phyloP scores from a whole-genome alignment of 23 red algal species.

The Gracilaria domingensis region DNA sequence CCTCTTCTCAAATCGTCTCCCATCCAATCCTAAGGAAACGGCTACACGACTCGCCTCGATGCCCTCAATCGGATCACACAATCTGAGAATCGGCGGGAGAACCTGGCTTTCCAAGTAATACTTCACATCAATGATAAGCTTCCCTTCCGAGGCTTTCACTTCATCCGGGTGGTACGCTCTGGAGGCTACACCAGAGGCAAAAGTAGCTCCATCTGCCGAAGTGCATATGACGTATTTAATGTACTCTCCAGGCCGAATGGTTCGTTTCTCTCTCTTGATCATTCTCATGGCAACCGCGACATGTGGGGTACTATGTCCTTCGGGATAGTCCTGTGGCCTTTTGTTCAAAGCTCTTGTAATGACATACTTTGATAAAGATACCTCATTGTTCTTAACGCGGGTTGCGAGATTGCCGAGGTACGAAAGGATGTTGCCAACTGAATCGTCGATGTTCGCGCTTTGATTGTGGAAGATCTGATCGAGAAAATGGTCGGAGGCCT shows the following conservation, averaged over 20 bases:
- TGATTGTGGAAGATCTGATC: slow-evolving; percentile 64
- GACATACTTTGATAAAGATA: slow-evolving; percentile 79
- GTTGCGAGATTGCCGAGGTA: slow-evolving; percentile 45
- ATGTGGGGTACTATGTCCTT: slow-evolving; percentile 81
- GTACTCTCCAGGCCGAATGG: slow-evolving; percentile 76
- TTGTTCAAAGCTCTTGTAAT: slow-evolving; percentile 92
- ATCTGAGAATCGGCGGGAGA: slow-evolving; percentile 79
- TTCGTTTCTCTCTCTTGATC: slow-evolving; percentile 49
- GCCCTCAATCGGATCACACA: slow-evolving; percentile 86
- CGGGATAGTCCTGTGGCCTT: slow-evolving; percentile 81
- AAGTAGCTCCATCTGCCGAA: neutral
- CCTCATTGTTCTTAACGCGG: slow-evolving; percentile 65
- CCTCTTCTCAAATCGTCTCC: slow-evolving; percentile 53
- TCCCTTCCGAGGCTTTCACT: slow-evolving; percentile 59
- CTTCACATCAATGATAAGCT: slow-evolving; percentile 74
- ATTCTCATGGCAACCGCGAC: slow-evolving; percentile 94
- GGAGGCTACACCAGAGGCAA: slow-evolving; percentile 50
- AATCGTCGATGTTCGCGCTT: slow-evolving; percentile 58
- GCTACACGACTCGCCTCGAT: slow-evolving; percentile 83
- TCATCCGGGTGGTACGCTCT: slow-evolving; percentile 93
- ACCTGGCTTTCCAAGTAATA: slow-evolving; percentile 96
- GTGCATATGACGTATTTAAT: slow-evolving; percentile 94
- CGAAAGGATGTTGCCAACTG: slow-evolving; percentile 74
- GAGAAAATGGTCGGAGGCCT: slow-evolving; percentile 69
- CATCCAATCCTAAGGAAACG: slow-evolving; percentile 75